A percentile compares a stretch with the other conserved stretches of the same genome.
Evolutionary conservation across 768 basidiomycete species (phyloP).

Genomic region (Hericium rajendrae): DNA sequence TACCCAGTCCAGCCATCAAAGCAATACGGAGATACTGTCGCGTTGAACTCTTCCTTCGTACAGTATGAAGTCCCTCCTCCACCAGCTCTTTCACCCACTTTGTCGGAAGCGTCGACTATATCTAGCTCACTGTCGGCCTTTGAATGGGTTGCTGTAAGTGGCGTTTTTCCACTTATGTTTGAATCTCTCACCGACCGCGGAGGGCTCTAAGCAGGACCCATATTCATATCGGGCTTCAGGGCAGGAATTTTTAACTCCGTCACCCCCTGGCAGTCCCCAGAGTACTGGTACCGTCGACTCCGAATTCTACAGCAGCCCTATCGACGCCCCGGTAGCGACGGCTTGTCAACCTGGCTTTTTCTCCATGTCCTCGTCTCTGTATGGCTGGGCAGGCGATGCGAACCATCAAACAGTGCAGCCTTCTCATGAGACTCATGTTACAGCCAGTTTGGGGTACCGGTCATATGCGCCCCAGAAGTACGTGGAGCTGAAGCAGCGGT

Average conservation of each 20-base stretch:
- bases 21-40: background rate
- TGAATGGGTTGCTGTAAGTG: background rate
- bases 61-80: background rate
- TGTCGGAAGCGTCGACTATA: background rate
- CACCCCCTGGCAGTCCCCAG: slow-evolving; percentile 12
- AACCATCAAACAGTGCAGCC: background rate
- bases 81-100: background rate
- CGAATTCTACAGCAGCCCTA: background rate
- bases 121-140: background rate
- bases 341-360: background rate
- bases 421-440: too few relatives aligned
- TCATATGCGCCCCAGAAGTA: too few relatives aligned
- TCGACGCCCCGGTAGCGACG: background rate
- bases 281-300: slow-evolving; percentile 6
- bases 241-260: background rate
- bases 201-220: background rate
- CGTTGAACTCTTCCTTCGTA: background rate
- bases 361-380: slow-evolving; percentile 12
- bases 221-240: background rate
- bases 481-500: too few relatives aligned
- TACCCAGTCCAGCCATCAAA: background rate
- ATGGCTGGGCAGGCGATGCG: slow-evolving; percentile 12
- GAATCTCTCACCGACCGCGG: background rate
- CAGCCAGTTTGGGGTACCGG: too few relatives aligned
- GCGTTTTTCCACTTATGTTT: background rate